These are phyloP conservation scores for Stagonosporopsis tanaceti DNA, from an alignment of 2,329 filamentous ascomycete species.

Conservation along the genomic window DNA sequence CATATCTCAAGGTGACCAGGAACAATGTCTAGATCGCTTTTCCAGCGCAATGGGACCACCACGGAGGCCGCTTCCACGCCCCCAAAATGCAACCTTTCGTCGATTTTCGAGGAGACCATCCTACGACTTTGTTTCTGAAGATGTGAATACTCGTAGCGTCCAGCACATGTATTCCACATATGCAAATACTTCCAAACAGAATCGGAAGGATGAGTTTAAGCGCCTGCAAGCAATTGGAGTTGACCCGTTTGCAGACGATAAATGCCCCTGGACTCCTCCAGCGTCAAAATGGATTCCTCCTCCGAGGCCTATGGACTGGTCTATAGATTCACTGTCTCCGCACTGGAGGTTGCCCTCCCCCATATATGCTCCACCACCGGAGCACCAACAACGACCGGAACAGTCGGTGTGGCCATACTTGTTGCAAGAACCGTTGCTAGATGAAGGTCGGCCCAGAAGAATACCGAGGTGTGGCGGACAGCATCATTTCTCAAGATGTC, in stretches of 20 bases:
- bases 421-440: not conserved
- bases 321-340: not conserved
- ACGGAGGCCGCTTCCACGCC: not conserved
- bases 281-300: not conserved
- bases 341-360: not conserved
- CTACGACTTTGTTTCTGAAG: not conserved
- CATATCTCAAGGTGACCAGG: not conserved
- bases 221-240: not conserved
- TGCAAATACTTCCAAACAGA: not conserved
- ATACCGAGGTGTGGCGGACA: not conserved
- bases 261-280: not conserved
- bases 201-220: not conserved
- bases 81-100: not conserved
- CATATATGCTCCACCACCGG: not conserved
- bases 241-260: not conserved
- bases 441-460: not conserved
- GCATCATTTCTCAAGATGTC: not conserved
- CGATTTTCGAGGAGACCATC: not conserved
- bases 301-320: not conserved
- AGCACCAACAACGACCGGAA: not conserved
- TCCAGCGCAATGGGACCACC: not conserved
- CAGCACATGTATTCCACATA: not conserved
- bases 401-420: not conserved
- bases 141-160: not conserved
- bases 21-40: not conserved